These are phyloP conservation scores for Neurospora sp. DNA, from an alignment of 495 filamentous ascomycete species.

Conservation along the genomic window DNA sequence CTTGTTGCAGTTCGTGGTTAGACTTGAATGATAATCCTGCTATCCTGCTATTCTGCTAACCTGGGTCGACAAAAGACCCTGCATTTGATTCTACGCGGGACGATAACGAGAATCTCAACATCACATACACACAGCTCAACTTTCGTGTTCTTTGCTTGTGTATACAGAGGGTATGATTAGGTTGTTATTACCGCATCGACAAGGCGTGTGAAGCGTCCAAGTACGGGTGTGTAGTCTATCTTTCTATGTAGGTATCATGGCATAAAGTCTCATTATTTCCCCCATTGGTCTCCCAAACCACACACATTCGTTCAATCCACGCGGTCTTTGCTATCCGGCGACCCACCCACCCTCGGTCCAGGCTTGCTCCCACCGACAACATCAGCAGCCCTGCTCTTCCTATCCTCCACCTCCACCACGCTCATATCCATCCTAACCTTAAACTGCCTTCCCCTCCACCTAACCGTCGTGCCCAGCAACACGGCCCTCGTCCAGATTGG, in stretches of 20 bases:
- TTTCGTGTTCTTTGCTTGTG: background rate
- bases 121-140: background rate
- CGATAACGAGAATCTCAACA: background rate
- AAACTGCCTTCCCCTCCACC: constrained; percentile 78
- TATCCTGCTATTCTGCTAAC: background rate
- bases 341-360: background rate
- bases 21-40: background rate
- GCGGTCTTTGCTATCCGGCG: constrained; percentile 16
- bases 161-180: background rate
- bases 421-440: constrained; percentile 77
- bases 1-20: background rate
- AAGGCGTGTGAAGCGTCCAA: background rate
- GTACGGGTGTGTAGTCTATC: background rate
- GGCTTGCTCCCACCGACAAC: constrained; percentile 1
- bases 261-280: background rate
- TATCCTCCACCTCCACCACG: constrained; percentile 40
- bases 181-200: background rate
- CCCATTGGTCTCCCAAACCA: background rate
- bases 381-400: background rate
- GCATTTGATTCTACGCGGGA: background rate
- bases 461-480: constrained; percentile 69
- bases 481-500: constrained; percentile 86
- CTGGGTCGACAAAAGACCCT: background rate
- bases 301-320: constrained; percentile 9
- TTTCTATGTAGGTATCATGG: background rate